A percentile compares a stretch with the other conserved stretches of the same genome.
phyloP scores from a whole-genome alignment of 495 filamentous ascomycete genomes.

The Hypoxylon perforatum region DNA sequence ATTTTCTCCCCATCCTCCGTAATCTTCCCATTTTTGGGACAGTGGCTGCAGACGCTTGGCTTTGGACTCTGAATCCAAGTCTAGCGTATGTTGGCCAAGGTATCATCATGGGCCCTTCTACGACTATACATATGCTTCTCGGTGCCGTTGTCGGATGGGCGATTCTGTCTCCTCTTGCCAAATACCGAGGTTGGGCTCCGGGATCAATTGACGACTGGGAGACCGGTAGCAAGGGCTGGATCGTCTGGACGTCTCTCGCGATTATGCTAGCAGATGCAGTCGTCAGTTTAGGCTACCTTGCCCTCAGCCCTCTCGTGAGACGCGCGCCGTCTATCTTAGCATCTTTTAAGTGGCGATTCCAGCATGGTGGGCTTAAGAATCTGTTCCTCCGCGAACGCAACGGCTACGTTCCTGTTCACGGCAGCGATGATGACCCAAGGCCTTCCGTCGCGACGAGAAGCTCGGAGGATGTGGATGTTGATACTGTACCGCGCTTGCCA shows the following conservation, averaged over 20 bases:
- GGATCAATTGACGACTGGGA: conserved; percentile 89
- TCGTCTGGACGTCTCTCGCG: conserved; percentile 92
- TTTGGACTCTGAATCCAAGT: conserved; percentile 96
- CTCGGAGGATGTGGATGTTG: conserved; percentile 26
- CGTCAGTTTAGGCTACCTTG: conserved; percentile 85
- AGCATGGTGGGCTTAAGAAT: conserved; percentile 27
- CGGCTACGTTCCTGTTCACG: conserved; percentile 30
- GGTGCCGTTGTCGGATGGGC: conserved; percentile 94
- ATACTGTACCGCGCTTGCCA: conserved; percentile 24
- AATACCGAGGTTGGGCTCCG: conserved; percentile 86
- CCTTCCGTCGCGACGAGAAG: conserved; percentile 13
- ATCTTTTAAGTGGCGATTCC: conserved; percentile 24
- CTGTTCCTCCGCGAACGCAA: conserved; percentile 28
- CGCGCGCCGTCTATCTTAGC: conserved; percentile 24
- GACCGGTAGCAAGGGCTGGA: conserved; percentile 94
- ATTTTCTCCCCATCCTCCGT: conserved; percentile 88
- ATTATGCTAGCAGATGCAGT: conserved; percentile 97
- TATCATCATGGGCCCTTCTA: conserved; percentile 91
- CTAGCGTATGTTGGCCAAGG: conserved; percentile 92
- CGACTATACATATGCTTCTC: conserved; percentile 94
- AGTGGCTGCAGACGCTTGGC: conserved; percentile 79
- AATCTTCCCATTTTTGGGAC: conserved; percentile 86
- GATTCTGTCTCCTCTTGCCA: conserved; percentile 87
- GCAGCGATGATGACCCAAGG: conserved; percentile 37
- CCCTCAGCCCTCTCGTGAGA: conserved; percentile 66